Evolutionary conservation across 768 basidiomycete genomes (phyloP), one percentile per base, ranked within the genome.

Genomic region (Scleroderma citrinum): DNA sequence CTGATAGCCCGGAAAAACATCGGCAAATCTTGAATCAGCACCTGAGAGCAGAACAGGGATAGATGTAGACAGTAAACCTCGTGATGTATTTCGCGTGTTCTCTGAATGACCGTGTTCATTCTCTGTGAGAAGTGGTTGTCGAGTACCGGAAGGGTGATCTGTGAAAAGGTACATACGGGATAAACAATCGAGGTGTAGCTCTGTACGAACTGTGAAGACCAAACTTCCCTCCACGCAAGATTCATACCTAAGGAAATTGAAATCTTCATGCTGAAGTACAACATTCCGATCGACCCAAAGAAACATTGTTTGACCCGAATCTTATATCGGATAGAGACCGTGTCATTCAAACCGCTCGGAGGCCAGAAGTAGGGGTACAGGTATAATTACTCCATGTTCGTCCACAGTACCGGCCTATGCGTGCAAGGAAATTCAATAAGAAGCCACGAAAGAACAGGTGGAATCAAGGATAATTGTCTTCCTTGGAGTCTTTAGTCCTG

Each of bases 221-320:
- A 58, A 87, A 92, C 83, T 99, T 99, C 57, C 96, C 96, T 40
- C 92, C 92, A 45, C 88, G 87, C 46, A 99, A 72, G 16, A 85
- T 35, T 91, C 89, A 62, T 97, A 97, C 55, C 69, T 84, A 0
- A 88, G 85, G 31, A 97, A 75, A 61, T 90, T 83, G 69, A 99
- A 98, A 16, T 96, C 94, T 99, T 96, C 75, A 85, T 75, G 80
- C 62, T 94, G 88, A 10, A 94, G 91, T n/a, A 98, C 92, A 7
- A 96, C 92, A 64, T 98, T 95, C 26, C 93, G 83, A n/a, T 96
- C 96, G 43, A 99, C 82, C 87, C 92, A 98, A 42, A 98, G 75
- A 82, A 99, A 98, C 62, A 99, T 90, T 17, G 89, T 94, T 68
- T 98, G 96, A 1, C 89, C 90, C n/a, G n/a, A n/a, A 65, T 98